Base-by-base conservation (phyloP, 2,329 filamentous ascomycete species). In the Alternaria sp. region DNA sequence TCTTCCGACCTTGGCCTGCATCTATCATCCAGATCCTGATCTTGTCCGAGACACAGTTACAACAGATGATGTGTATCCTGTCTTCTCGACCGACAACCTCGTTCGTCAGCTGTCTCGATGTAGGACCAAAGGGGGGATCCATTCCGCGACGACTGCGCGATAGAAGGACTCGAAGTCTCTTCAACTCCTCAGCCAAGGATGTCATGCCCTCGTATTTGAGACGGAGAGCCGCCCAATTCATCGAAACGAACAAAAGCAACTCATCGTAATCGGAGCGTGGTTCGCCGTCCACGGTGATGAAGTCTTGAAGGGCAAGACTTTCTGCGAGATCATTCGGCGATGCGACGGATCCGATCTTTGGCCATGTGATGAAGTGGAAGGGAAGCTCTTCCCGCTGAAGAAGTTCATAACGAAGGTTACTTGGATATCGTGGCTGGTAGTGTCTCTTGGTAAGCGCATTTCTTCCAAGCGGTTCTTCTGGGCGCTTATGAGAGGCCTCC, bases 241-340 rank as follows among this genome's bases (percentile, higher is more conserved):
- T 38, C 36, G 36, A 38, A 9, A 38, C 36, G 36, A 38, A 38
- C 16, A 38, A 38, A 8, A 46, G 44, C 27, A 2, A 4, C 27
- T 48, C 45, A 12, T 48, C 45, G 28, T 48, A 3, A 1, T 48
- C 28, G 45, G n/a, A 48, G 27, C 27, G 27, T 32, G 45, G n/a
- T 32, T 32, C 45, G 45, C 27, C 45, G n/a, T 48, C 27, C 2
- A 48, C 45, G n/a, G 45, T 48, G 45, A 48, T 48, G n/a, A 48
- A 48, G 30, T 48, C 45, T 10, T 3, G n/a, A 27, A 48, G 14
- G 45, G n/a, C n/a, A n/a, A 30, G 30, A 16, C n/a, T 48, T 48
- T 48, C 45, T 16, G 28, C 27, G n/a, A 32, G 45, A 7, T 32
- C 45, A 18, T 28, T 9, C n/a, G 45, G 45, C n/a, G n/a, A 20